Evolutionary conservation across 306 rosid species (phyloP), one percentile per base, ranked within the genome.

Genomic region (Myrica gale): DNA sequence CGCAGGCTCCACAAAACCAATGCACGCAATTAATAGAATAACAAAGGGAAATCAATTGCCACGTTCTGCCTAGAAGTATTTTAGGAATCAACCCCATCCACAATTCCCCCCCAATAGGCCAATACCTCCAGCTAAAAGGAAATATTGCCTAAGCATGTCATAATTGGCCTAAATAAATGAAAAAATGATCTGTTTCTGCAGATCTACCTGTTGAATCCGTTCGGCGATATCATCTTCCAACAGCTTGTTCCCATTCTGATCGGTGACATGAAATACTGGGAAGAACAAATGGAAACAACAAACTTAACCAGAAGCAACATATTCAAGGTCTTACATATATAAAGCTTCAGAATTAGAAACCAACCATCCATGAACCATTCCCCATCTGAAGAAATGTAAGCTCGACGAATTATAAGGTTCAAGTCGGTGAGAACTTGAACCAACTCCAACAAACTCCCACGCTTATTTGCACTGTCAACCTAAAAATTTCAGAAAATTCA

Each of bases 341-440:
- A 41, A 23, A 51, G 17, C 42, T 65, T 42, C 7, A 17, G 50
- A 78, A 42, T 69, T 15, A 51, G 65, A 84, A 76, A 17, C 82
- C 74, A 60, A 95, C 99, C 99, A 87, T 95, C 99, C 99, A 95
- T 95, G 85, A 95, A 92, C 99, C 99, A 95, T 78, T 82, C 97
- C 47, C 97, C 97, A 82, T 95, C 99, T 19, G 99, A 95, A 57
- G 99, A 92, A 84, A 95, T 95, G 83, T 95, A 95, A 78, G 97
- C 99, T 76, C 97, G 85, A 80, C 90, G 81, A 10, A 95, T 82
- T 50, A 88, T 82, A 82, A 95, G 96, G 78, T 90, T 90, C 87
- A 92, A 81, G 87, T 95, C 99, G 66, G 90, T 95, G 63, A 95
- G 87, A 88, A 87, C 88, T 84, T 95, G 99, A 89, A 95, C 99